Evolutionary conservation across 805 yeast species (phyloP).

Genomic region (Hanseniaspora thailandica): DNA sequence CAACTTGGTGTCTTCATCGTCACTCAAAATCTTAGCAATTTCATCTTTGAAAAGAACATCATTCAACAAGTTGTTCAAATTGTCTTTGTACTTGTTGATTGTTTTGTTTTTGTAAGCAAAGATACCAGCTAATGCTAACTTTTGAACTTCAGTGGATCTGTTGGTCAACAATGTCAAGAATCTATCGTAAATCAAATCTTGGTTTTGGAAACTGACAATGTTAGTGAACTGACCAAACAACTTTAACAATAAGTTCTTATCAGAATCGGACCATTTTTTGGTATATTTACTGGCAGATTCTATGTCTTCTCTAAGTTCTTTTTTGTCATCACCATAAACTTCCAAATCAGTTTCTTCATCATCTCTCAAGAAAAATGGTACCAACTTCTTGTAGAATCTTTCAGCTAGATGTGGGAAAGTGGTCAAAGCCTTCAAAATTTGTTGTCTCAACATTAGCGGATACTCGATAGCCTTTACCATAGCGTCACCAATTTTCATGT

Average conservation of each 20-base stretch:
- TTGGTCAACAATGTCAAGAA: constrained; percentile 50
- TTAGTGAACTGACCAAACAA: constrained; percentile 55
- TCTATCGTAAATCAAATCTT: constrained; percentile 43
- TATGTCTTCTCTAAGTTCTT: constrained; percentile 8
- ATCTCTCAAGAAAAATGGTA: constrained; percentile 43
- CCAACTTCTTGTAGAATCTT: constrained; percentile 41
- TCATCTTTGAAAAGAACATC: constrained; percentile 81
- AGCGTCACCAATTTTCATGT: constrained; percentile 5
- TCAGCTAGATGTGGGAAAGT: constrained; percentile 63
- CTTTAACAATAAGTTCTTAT: constrained; percentile 46
- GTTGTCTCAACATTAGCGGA: constrained; percentile 41
- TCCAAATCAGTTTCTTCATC: constrained; percentile 18
- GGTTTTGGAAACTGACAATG: constrained; percentile 42
- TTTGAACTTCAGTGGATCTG: constrained; percentile 52
- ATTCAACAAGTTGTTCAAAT: constrained; percentile 62
- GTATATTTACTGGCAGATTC: constrained; percentile 16
- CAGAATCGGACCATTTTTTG: constrained; percentile 37
- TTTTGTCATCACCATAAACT: constrained; percentile 5
- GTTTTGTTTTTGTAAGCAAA: constrained; percentile 50
- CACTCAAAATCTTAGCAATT: constrained; percentile 47
- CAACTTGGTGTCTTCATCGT: constrained; percentile 36
- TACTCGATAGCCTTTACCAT: constrained; percentile 29
- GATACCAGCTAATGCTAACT: constrained; percentile 57
- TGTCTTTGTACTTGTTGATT: constrained; percentile 58
- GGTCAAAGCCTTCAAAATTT: constrained; percentile 46